Evolutionary conservation across 345 rosid genomes (phyloP).

Genomic region (Mangifera indica): DNA sequence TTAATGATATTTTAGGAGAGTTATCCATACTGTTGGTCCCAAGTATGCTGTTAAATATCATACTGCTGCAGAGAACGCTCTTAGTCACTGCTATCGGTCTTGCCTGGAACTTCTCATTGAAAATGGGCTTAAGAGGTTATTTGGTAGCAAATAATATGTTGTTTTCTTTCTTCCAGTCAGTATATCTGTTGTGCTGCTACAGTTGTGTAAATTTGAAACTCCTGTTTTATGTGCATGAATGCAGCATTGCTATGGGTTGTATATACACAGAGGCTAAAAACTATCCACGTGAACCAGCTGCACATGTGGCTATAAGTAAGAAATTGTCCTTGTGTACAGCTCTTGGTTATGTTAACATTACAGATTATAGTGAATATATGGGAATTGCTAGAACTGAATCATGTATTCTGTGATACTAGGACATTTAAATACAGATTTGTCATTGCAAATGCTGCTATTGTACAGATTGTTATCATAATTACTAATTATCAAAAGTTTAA

Average conservation of each 20-base stretch:
- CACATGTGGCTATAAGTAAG: constrained; percentile 98
- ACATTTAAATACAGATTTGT: background rate
- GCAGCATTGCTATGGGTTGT: constrained; percentile 94
- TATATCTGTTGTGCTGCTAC: constrained; percentile 11
- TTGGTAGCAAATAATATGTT: constrained; percentile 19
- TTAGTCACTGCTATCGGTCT: constrained; percentile 96
- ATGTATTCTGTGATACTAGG: background rate
- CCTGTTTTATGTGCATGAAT: constrained; percentile 27
- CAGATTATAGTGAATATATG: background rate
- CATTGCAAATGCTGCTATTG: background rate
- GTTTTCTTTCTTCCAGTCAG: constrained; percentile 10
- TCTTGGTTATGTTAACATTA: constrained; percentile 9
- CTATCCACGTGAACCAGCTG: constrained; percentile 99
- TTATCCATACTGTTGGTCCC: constrained; percentile 96
- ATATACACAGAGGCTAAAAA: constrained; percentile 91
- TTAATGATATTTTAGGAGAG: constrained; percentile 47
- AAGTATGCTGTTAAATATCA: constrained; percentile 96
- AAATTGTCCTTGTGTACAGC: constrained; percentile 16
- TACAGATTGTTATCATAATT: background rate
- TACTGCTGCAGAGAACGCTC: constrained; percentile 98
- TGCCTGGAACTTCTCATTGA: constrained; percentile 94
- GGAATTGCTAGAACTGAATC: constrained; percentile 1
- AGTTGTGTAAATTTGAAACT: constrained; percentile 26
- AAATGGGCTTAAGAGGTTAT: constrained; percentile 77
- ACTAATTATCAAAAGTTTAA: background rate